Base-by-base conservation (phyloP, 805 yeast species). In the Saccharomycopsis lassenensis region DNA sequence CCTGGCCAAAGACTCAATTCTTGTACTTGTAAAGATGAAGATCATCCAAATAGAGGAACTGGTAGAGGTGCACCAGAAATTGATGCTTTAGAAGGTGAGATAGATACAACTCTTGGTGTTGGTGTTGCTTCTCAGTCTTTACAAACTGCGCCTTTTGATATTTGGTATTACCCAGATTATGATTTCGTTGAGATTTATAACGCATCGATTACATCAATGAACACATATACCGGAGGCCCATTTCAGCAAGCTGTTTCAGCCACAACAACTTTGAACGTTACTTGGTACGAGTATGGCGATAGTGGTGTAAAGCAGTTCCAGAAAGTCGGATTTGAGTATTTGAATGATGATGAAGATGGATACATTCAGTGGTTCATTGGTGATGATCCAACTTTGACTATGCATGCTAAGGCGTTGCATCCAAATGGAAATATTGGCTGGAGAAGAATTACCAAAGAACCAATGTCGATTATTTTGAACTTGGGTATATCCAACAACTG, bases 21-120 rank as follows among this genome's bases (percentile, higher is more conserved):
- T 10, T 87, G 97, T 60, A 77, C 89, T 0, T 87, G 96, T 61
- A 60, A 65, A 18, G 85, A 78, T 20, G 84, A 74, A 48, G 85
- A 78, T 35, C 96, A 87, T 55, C 97, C 97, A 31, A 86, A 78
- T 54, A 69, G 62, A 16, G 96, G 96, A 33, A 57, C 60, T 1
- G 96, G 96, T 10, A 74, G 97, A 57, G 95, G 95, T 36, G 94
- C 95, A 0, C 95, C 95, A 7, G 96, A 86, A 65, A 84, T 89
- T 48, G 97, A 89, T 72, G 74, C 77, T 30, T 55, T 89, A 35
- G 97, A 89, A 69, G 95, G 79, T 45, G 86, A 84, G 47, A 71
- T 74, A 18, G 76, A 74, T 44, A 64, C 78, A 2, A 62, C 55
- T 10, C 52, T 61, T 45, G 68, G 67, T 36, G 61, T 58, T 10